Evolutionary conservation across 2,329 filamentous ascomycete genomes (phyloP), one percentile per base, ranked within the genome.

Genomic region (Elsinoe perseae): DNA sequence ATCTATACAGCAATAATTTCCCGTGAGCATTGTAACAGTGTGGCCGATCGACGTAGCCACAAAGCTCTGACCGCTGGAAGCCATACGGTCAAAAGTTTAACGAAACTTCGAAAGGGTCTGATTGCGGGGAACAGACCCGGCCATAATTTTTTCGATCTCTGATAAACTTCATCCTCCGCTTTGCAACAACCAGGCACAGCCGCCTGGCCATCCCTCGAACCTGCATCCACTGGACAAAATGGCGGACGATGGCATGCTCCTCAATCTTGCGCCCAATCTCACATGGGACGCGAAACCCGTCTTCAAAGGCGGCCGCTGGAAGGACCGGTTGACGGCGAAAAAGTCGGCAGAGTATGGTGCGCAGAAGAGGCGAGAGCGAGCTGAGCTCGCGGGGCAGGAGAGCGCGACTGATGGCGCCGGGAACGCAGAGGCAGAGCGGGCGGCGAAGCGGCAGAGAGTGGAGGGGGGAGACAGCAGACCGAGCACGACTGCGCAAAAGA

Each of bases 301-400:
- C 56, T 88, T 95, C 71, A 93, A 87, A 69, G 93, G 93, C 63
- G 93, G 93, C n/a, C 82, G 83, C 64, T 98, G 93, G 93, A 86
- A 87, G 67, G 91, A 95, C 68, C 82, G 93, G 60, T 79, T 92
- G 59, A 85, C 83, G 56, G 90, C 90, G 32, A 87, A 90, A 72
- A 87, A 87, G 70, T 77, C 79, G 59, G 77, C 79, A 16, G 75
- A 77, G 64, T 76, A 79, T 65, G 76, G 75, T 63, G 71, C 75
- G 59, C 78, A 73, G 60, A 77, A 68, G 58, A 56, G 28, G 44
- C 50, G 53, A 42, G 50, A 30, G 28, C 52, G 50, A 57, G 57
- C 40, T 36, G 34, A 27, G 48, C 50, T 12, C 32, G 48, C 9
- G 38, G 52, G n/a, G 14, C 21, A 21, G 20, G 18, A 25, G 12